These are phyloP conservation scores for Fusarium incarnatum DNA, from an alignment of 2,329 filamentous ascomycete genomes.

Conservation along the genomic window DNA sequence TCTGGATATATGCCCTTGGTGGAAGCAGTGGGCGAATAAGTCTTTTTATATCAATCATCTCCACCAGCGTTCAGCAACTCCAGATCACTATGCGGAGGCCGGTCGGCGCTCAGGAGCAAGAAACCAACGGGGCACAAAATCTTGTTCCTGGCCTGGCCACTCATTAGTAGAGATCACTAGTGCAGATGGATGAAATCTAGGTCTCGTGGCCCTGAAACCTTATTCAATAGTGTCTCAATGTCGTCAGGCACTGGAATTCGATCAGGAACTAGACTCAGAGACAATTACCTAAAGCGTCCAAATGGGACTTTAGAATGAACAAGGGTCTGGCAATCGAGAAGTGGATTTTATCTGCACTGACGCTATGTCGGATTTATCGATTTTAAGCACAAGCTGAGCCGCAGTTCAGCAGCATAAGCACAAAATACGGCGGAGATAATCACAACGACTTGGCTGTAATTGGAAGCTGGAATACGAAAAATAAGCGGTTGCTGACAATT, in stretches of 20 bases:
- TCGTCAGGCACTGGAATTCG: constrained; percentile 21
- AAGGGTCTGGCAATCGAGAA: not conserved
- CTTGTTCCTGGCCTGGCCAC: constrained; percentile 13
- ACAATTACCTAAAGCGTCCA: constrained; percentile 12
- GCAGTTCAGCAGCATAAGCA: not conserved
- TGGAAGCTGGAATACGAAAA: not conserved
- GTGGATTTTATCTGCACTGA: not conserved
- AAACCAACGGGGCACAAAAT: not conserved
- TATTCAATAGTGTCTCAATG: constrained; percentile 9
- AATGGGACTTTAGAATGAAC: not conserved
- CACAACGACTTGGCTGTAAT: not conserved
- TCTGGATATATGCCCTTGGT: not conserved
- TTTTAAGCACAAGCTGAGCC: not conserved
- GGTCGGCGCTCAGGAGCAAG: constrained; percentile 3
- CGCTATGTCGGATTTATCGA: not conserved
- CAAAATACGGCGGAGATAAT: not conserved
- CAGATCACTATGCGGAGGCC: not conserved
- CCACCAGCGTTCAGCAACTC: not conserved
- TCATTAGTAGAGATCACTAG: not conserved
- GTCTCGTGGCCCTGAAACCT: constrained; percentile 10
- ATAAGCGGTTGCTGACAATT: constrained; percentile 9
- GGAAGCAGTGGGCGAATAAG: fast-evolving
- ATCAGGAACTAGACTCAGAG: constrained; percentile 4
- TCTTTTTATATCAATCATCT: not conserved
- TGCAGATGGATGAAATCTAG: not conserved